Evolutionary conservation across 306 rosid genomes (phyloP).

Genomic region (Acacia acuminata): DNA sequence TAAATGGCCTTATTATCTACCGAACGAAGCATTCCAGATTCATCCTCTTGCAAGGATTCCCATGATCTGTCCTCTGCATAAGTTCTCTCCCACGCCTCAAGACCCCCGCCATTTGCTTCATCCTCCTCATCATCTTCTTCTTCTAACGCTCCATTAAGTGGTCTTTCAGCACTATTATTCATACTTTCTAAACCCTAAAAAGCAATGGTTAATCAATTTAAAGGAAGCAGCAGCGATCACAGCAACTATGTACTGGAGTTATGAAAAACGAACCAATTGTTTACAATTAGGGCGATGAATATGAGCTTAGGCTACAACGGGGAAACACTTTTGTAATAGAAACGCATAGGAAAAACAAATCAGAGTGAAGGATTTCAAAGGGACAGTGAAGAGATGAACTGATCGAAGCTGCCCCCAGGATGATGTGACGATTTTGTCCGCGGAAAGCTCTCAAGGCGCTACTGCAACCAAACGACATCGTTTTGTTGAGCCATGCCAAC

Average conservation of each 20-base stretch:
- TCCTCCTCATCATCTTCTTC: constrained; percentile 86
- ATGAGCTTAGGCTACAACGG: neutral
- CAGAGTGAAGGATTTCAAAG: neutral
- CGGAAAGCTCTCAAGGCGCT: too few relatives aligned
- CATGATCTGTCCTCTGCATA: constrained; percentile 95
- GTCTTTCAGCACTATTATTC: constrained; percentile 59
- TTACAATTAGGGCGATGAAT: neutral
- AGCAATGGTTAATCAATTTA: constrained; percentile 21
- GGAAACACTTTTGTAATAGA: neutral
- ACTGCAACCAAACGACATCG: too few relatives aligned
- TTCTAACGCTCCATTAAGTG: constrained; percentile 57
- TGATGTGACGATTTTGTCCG: too few relatives aligned
- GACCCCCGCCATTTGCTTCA: constrained; percentile 61
- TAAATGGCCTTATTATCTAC: constrained; percentile 67
- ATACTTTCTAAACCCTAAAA: constrained; percentile 41
- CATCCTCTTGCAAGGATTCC: constrained; percentile 94
- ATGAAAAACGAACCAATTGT: neutral
- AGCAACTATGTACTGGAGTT: neutral
- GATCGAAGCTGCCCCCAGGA: neutral
- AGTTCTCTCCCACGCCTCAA: constrained; percentile 86
- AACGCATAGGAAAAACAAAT: neutral
- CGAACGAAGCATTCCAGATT: constrained; percentile 92
- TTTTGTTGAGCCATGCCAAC: too few relatives aligned
- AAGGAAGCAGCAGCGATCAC: constrained; percentile 13
- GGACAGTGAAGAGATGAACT: neutral